A percentile compares a stretch with the other conserved stretches of the same genome.
Evolutionary conservation across 768 basidiomycete genomes (phyloP).

Genomic region (Sporobolomyces pararoseus): DNA sequence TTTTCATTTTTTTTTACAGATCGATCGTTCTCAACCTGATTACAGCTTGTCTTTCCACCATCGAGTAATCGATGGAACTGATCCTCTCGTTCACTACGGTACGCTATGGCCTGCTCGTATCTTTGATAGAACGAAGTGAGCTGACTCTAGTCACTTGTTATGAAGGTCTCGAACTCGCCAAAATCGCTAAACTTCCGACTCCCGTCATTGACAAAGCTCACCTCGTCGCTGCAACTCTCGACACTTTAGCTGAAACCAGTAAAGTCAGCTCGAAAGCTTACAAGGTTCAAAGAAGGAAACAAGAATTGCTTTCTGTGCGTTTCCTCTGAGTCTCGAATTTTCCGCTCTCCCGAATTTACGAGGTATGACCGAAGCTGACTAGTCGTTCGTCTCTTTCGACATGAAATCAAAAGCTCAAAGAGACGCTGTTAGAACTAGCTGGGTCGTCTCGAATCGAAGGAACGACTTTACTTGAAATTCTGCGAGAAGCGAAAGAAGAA

Average conservation of each 20-base stretch:
- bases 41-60: conserved; percentile 48
- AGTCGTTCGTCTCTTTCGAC: not conserved
- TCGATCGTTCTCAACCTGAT: conserved; percentile 37
- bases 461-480: not conserved
- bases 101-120: not conserved
- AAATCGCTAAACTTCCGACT: conserved; percentile 75
- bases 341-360: no score
- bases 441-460: not conserved
- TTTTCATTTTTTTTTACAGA: conserved; percentile 4
- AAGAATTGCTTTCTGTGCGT: conserved; percentile 19
- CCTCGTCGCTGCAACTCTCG: conserved; percentile 23
- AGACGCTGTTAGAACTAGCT: conserved; percentile 6
- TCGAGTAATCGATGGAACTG: conserved; percentile 48
- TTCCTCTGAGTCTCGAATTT: no score
- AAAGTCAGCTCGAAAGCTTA: not conserved
- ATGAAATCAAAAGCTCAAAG: conserved; percentile 1
- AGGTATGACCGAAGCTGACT: not conserved
- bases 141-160: conserved; percentile 61
- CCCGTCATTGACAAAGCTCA: conserved; percentile 57
- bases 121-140: not conserved
- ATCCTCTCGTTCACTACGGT: conserved; percentile 48
- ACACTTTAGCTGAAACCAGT: conserved; percentile 11
- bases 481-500: conserved; percentile 3
- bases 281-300: not conserved
- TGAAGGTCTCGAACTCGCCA: conserved; percentile 80